These are phyloP conservation scores for Nakazawaea ernobii DNA, from an alignment of 805 yeast species.

Conservation along the genomic window DNA sequence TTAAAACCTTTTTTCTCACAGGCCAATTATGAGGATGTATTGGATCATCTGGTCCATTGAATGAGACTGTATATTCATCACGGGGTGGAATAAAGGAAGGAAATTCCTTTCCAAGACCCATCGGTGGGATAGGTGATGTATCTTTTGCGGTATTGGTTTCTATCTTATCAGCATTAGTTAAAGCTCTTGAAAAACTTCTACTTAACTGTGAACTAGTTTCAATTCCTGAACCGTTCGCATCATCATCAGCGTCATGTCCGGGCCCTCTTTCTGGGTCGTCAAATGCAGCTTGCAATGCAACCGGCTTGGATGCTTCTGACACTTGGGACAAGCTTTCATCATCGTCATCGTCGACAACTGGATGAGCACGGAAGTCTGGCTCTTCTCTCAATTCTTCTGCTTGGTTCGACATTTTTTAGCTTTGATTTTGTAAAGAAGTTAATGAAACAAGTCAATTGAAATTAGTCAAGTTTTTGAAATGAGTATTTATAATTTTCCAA, in stretches of 20 bases:
- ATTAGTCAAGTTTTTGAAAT: no score
- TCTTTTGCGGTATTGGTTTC: slow-evolving; percentile 23
- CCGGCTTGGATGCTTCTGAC: background rate
- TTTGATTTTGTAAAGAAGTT: no score
- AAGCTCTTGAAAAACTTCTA: slow-evolving; percentile 28
- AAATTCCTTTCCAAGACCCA: slow-evolving; percentile 63
- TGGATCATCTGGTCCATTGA: slow-evolving; percentile 78
- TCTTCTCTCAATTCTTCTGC: no score
- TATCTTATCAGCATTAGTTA: slow-evolving; percentile 31
- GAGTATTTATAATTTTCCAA: no score
- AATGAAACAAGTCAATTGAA: no score
- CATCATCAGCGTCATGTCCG: background rate
- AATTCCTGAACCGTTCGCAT: background rate
- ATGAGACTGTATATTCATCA: slow-evolving; percentile 59
- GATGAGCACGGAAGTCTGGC: no score
- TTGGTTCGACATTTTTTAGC: no score
- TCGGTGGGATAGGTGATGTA: slow-evolving; percentile 40
- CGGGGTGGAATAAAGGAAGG: slow-evolving; percentile 57
- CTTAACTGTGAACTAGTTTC: slow-evolving; percentile 1
- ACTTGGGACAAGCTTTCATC: background rate
- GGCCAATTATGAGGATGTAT: slow-evolving; percentile 78
- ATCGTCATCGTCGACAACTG: background rate
- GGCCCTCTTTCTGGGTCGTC: background rate
- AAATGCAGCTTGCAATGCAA: background rate
- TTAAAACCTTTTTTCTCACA: slow-evolving; percentile 33